phyloP scores from a whole-genome alignment of 2,329 filamentous ascomycete species.

The Hymenoscyphus repandus region DNA sequence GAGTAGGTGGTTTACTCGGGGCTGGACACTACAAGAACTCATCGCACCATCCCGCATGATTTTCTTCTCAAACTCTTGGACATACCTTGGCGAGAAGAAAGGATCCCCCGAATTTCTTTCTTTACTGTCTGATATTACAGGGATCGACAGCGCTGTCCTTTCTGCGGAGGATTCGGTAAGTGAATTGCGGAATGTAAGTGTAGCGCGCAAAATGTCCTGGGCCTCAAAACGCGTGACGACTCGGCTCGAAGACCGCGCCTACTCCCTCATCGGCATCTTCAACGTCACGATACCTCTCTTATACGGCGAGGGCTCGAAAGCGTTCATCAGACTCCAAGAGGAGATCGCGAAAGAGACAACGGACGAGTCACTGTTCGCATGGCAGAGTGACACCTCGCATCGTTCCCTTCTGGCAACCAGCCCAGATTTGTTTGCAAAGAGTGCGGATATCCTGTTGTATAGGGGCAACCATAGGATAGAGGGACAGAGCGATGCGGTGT shows the following conservation, averaged over 20 bases:
- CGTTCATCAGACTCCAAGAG: conserved; percentile 30
- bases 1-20: conserved; percentile 13
- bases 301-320: conserved; percentile 32
- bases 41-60: neutral
- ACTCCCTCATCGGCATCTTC: conserved; percentile 33
- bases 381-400: conserved; percentile 6
- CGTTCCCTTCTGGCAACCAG: no score
- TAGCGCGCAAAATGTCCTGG: no score
- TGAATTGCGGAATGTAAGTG: no score
- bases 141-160: no score
- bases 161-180: no score
- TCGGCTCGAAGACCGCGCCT: conserved; percentile 27
- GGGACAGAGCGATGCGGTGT: no score
- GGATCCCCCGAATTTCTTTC: conserved; percentile 32
- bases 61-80: neutral
- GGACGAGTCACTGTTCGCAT: conserved; percentile 34
- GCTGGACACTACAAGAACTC: neutral
- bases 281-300: conserved; percentile 33
- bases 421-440: no score
- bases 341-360: conserved; percentile 22
- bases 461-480: no score
- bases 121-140: no score
- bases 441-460: no score
- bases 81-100: conserved; percentile 8
- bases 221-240: conserved; percentile 29